Conservation (phyloP, 2,329 filamentous ascomycete species). For the Sporothrix euskadiensis region DNA sequence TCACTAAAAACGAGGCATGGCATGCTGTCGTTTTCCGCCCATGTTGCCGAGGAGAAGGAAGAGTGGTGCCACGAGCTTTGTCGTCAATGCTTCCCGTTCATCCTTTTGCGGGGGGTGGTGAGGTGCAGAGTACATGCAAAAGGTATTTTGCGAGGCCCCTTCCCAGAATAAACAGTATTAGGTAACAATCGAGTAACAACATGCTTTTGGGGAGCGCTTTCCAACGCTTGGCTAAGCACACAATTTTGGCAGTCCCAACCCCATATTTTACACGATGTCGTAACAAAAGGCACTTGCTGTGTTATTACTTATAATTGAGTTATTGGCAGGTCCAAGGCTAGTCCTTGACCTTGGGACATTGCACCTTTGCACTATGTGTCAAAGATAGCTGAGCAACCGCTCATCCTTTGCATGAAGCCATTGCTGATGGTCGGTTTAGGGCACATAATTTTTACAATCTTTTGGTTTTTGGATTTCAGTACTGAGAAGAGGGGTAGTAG, state of each 20-base stretch:
- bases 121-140: not conserved
- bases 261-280: not conserved
- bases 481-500: no score
- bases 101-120: not conserved
- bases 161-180: not conserved
- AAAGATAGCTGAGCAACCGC: not conserved
- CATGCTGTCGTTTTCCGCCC: not conserved
- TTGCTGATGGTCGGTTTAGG: not conserved
- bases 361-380: conserved; percentile 8
- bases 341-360: not conserved
- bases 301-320: not conserved
- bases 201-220: not conserved
- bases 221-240: not conserved
- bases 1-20: not conserved
- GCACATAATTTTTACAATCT: not conserved
- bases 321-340: not conserved
- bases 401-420: not conserved
- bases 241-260: not conserved
- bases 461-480: not conserved
- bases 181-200: not conserved
- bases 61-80: not conserved
- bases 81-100: not conserved
- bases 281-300: not conserved
- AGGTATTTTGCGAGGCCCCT: not conserved
- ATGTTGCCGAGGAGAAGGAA: not conserved